Percentiles rank a stretch among this genome's conserved stretches.
Conservation (phyloP, 1,139 yeast genomes). For the Nakaseomyces kungkrabaensis region DNA sequence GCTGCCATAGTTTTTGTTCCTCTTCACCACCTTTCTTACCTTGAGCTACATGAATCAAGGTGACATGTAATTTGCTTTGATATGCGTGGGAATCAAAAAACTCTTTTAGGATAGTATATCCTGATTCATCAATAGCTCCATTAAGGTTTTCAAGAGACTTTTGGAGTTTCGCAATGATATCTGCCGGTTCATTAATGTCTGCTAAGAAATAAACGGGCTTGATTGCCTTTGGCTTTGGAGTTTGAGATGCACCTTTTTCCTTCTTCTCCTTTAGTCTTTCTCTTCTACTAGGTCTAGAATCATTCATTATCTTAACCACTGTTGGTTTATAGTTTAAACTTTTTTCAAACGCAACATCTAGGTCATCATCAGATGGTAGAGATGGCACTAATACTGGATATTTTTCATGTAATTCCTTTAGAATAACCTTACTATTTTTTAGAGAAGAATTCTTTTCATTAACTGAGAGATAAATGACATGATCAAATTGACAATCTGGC, state of each 20-base stretch:
- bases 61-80: slow-evolving; percentile 63
- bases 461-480: slow-evolving; percentile 48
- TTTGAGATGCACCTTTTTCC: slow-evolving; percentile 11
- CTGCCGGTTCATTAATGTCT: slow-evolving; percentile 16
- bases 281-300: slow-evolving; percentile 18
- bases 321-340: slow-evolving; percentile 49
- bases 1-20: slow-evolving; percentile 29
- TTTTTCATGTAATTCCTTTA: slow-evolving; percentile 32
- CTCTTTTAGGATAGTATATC: neutral
- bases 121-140: neutral
- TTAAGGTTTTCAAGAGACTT: neutral
- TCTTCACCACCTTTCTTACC: slow-evolving; percentile 24
- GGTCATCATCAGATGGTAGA: slow-evolving; percentile 36
- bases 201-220: slow-evolving; percentile 36
- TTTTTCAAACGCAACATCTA: slow-evolving; percentile 36
- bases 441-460: slow-evolving; percentile 39
- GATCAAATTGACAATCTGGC: slow-evolving; percentile 66
- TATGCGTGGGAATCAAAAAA: slow-evolving; percentile 28
- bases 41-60: slow-evolving; percentile 50
- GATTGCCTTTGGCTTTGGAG: slow-evolving; percentile 10
- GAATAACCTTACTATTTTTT: slow-evolving; percentile 40
- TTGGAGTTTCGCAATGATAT: slow-evolving; percentile 5
- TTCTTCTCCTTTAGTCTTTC: slow-evolving; percentile 9
- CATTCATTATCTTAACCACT: slow-evolving; percentile 33
- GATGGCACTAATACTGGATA: slow-evolving; percentile 40